Conservation (phyloP, 108 stramenopile genomes). For the Conticribra guillardii region DNA sequence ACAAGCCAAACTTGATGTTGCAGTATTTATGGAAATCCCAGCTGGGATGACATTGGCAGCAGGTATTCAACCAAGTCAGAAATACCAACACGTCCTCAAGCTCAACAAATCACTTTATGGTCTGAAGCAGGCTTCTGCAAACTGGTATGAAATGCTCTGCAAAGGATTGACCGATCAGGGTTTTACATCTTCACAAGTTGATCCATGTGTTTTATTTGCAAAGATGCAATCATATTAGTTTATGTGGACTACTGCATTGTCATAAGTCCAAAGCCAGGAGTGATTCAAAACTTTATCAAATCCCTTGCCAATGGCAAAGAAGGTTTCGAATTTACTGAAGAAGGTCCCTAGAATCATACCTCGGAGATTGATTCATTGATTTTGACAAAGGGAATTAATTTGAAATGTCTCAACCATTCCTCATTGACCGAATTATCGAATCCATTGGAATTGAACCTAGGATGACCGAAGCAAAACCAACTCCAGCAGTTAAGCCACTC, state of each 20-base stretch:
- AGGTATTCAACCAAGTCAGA: neutral
- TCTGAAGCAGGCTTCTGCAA: slow-evolving; percentile 24
- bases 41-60: slow-evolving; percentile 3
- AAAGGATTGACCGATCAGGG: slow-evolving; percentile 4
- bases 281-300: neutral
- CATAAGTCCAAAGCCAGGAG: neutral
- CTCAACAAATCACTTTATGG: slow-evolving; percentile 27
- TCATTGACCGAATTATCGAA: slow-evolving; percentile 48
- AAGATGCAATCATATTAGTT: slow-evolving; percentile 15
- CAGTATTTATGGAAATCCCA: slow-evolving; percentile 41
- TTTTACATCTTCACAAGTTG: slow-evolving; percentile 13
- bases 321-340: slow-evolving; percentile 22
- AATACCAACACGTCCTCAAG: neutral
- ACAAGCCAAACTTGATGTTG: slow-evolving; percentile 8
- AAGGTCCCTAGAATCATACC: slow-evolving; percentile 50
- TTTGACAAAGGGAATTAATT: slow-evolving; percentile 18
- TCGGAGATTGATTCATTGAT: slow-evolving; percentile 25
- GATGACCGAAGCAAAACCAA: neutral
- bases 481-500: slow-evolving; percentile 6
- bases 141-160: slow-evolving; percentile 22
- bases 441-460: neutral
- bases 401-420: slow-evolving; percentile 47
- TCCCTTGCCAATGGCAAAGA: slow-evolving; percentile 7
- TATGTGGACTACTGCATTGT: slow-evolving; percentile 38
- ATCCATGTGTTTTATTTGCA: slow-evolving; percentile 23